These are phyloP conservation scores for Xylaria sp. DNA, from an alignment of 2,329 filamentous ascomycete genomes.

Conservation along the genomic window DNA sequence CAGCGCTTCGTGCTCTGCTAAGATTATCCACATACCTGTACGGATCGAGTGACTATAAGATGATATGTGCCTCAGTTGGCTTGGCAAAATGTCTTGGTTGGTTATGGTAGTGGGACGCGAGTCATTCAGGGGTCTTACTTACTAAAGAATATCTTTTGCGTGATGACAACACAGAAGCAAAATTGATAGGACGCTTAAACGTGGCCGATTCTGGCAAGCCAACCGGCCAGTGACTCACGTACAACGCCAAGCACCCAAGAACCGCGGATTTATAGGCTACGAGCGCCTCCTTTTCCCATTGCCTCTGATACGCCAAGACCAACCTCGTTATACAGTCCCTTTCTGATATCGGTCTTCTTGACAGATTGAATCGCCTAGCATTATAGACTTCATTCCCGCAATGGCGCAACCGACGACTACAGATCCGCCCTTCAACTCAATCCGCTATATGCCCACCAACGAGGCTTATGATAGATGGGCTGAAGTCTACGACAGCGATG, in stretches of 20 bases:
- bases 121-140: too few relatives aligned
- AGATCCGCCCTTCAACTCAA: slow-evolving; percentile 21
- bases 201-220: background rate
- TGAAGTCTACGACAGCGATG: slow-evolving; percentile 66
- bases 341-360: too few relatives aligned
- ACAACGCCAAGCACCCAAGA: background rate
- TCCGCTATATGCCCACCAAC: slow-evolving; percentile 43
- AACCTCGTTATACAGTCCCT: background rate
- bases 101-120: too few relatives aligned
- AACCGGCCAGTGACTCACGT: slow-evolving; percentile 19
- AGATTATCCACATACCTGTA: too few relatives aligned
- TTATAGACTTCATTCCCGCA: background rate
- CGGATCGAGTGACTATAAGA: too few relatives aligned
- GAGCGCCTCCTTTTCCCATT: background rate
- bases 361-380: background rate
- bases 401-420: slow-evolving; percentile 15
- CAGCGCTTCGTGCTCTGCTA: too few relatives aligned
- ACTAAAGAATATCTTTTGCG: too few relatives aligned
- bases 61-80: too few relatives aligned
- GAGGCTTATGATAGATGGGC: slow-evolving; percentile 45
- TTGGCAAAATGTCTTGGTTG: too few relatives aligned
- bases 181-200: too few relatives aligned
- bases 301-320: background rate
- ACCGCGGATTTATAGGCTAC: slow-evolving; percentile 6
- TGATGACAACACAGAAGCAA: too few relatives aligned